Conservation (phyloP, 371 early-diverging fungal species). For the Choanephora cucurbitarum region DNA sequence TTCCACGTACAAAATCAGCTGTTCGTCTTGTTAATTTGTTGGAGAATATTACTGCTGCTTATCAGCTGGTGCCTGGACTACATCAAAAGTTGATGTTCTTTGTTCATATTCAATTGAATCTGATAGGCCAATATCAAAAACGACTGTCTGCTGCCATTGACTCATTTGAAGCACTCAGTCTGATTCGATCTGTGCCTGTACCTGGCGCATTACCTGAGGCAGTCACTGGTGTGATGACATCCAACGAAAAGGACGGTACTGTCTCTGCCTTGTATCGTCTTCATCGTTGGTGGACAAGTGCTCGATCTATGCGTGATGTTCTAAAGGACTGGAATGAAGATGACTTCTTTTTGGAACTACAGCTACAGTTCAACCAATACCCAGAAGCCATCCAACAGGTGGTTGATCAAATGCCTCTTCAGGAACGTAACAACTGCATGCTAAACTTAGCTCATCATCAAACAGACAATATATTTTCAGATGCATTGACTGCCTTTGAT, state of each 20-base stretch:
- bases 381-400: slow-evolving; percentile 1
- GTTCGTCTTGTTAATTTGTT: slow-evolving; percentile 57
- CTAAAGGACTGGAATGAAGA: slow-evolving; percentile 61
- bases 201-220: slow-evolving; percentile 56
- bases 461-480: slow-evolving; percentile 24
- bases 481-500: slow-evolving; percentile 25
- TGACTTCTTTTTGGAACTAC: slow-evolving; percentile 60
- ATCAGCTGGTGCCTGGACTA: slow-evolving; percentile 38
- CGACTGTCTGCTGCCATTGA: slow-evolving; percentile 52
- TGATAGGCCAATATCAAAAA: slow-evolving; percentile 52
- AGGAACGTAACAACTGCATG: slow-evolving; percentile 18
- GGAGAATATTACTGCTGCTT: slow-evolving; percentile 61
- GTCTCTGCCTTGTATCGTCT: slow-evolving; percentile 47
- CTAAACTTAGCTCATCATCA: slow-evolving; percentile 10
- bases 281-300: slow-evolving; percentile 57
- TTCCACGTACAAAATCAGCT: slow-evolving; percentile 54
- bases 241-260: slow-evolving; percentile 36
- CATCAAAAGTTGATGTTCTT: slow-evolving; percentile 53
- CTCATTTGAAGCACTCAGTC: slow-evolving; percentile 51
- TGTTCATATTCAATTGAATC: slow-evolving; percentile 50
- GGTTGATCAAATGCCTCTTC: neutral
- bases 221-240: slow-evolving; percentile 48
- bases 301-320: slow-evolving; percentile 36
- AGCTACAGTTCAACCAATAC: slow-evolving; percentile 44
- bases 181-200: slow-evolving; percentile 51